phyloP scores from a whole-genome alignment of 768 basidiomycete species.

The Podaxis sp. region DNA sequence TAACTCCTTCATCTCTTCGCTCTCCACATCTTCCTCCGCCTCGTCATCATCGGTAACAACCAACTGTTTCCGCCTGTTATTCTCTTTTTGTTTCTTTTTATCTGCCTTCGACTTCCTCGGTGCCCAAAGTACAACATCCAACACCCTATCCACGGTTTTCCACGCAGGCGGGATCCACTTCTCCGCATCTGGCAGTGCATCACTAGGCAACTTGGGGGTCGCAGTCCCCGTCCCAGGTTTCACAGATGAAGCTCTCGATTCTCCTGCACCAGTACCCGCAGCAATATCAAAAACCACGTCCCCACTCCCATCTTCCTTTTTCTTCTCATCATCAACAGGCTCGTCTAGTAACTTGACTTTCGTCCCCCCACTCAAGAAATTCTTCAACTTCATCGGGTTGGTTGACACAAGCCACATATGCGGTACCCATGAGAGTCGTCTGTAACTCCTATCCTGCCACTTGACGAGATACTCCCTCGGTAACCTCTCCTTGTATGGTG shows the following conservation, averaged over 20 bases:
- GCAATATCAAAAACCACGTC: conserved; percentile 27
- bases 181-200: conserved; percentile 67
- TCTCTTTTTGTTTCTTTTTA: conserved; percentile 22
- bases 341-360: conserved; percentile 63
- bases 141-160: conserved; percentile 90
- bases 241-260: conserved; percentile 32
- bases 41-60: conserved; percentile 27
- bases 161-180: conserved; percentile 72
- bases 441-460: conserved; percentile 78
- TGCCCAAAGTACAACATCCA: conserved; percentile 74
- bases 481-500: conserved; percentile 56
- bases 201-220: conserved; percentile 26
- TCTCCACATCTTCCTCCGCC: conserved; percentile 28
- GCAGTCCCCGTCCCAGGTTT: conserved; percentile 27
- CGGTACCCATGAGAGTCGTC: conserved; percentile 84
- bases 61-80: conserved; percentile 24
- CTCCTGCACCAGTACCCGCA: conserved; percentile 37
- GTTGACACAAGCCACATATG: conserved; percentile 86
- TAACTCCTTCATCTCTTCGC: conserved; percentile 29
- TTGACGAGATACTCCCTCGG: conserved; percentile 95
- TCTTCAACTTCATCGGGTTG: conserved; percentile 63
- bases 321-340: conserved; percentile 33
- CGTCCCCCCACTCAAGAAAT: conserved; percentile 71
- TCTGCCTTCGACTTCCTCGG: conserved; percentile 25
- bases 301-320: conserved; percentile 27